These are phyloP conservation scores for Rhytidiadelphus loreus DNA, from an alignment of 225 moss, liverwort and hornwort genomes.

Conservation along the genomic window DNA sequence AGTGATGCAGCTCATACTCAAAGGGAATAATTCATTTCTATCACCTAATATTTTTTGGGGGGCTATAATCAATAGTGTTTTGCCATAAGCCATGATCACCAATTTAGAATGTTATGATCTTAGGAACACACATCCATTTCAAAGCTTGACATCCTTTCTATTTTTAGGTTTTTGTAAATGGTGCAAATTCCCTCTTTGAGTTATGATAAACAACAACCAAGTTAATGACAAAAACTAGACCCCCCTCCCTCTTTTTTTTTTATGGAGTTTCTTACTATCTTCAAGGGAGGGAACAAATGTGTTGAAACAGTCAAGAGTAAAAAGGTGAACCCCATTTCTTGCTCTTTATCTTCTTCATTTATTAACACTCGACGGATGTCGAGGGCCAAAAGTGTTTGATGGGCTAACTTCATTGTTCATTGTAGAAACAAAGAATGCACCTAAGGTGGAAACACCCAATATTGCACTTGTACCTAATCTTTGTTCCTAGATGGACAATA, in stretches of 20 bases:
- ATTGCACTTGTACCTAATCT: too few relatives aligned
- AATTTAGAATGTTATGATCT: background rate
- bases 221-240: background rate
- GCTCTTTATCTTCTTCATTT: rapidly evolving
- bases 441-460: too few relatives aligned
- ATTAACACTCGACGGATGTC: too few relatives aligned
- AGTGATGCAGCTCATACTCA: background rate
- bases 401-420: background rate
- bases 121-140: background rate
- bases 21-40: background rate
- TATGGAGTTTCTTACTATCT: background rate
- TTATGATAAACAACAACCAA: background rate
- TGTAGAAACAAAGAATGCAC: background rate
- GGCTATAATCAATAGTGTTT: background rate
- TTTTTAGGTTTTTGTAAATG: background rate
- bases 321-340: too few relatives aligned
- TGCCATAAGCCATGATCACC: background rate
- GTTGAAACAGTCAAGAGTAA: too few relatives aligned
- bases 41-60: background rate
- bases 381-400: rapidly evolving
- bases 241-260: rapidly evolving
- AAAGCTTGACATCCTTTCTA: background rate
- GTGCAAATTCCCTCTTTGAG: rapidly evolving
- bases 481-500: too few relatives aligned
- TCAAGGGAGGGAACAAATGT: background rate